A percentile compares a stretch with the other conserved stretches of the same genome.
phyloP scores from a whole-genome alignment of 1,284 basidiomycete species.

The Gymnopus androsaceus region DNA sequence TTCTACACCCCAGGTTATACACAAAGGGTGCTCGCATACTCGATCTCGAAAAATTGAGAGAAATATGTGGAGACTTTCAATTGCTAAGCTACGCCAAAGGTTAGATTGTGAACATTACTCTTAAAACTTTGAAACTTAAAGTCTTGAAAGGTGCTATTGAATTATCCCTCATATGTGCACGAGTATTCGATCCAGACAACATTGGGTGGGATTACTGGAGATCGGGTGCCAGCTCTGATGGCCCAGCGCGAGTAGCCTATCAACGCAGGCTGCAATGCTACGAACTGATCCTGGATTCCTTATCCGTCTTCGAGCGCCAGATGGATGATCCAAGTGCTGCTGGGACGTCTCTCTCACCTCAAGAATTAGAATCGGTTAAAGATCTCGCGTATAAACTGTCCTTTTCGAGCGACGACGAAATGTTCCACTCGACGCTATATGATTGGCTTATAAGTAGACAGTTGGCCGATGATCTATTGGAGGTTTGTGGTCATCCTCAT shows the following conservation, averaged over 20 bases:
- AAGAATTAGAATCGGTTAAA: constrained; percentile 67
- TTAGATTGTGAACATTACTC: constrained; percentile 27
- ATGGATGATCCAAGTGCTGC: constrained; percentile 32
- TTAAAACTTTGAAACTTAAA: not conserved
- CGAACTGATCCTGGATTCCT: constrained; percentile 78
- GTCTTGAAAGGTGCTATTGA: constrained; percentile 72
- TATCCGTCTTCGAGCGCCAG: constrained; percentile 79
- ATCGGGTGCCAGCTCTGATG: constrained; percentile 61
- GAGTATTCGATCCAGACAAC: constrained; percentile 77
- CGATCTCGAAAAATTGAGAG: constrained; percentile 82
- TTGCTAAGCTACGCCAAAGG: constrained; percentile 82
- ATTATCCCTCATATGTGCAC: constrained; percentile 84
- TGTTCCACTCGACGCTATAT: constrained; percentile 94
- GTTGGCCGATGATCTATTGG: constrained; percentile 86
- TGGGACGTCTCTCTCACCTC: constrained; percentile 31
- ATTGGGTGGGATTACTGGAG: constrained; percentile 80
- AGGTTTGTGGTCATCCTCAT: constrained; percentile 50
- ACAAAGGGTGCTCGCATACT: constrained; percentile 84
- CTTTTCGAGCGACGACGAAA: constrained; percentile 82
- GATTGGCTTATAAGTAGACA: constrained; percentile 87
- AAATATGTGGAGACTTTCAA: constrained; percentile 86
- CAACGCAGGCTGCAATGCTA: constrained; percentile 78
- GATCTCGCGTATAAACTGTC: constrained; percentile 81
- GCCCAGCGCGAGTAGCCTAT: constrained; percentile 62
- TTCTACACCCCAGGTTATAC: constrained; percentile 63